phyloP scores from a whole-genome alignment of 2,329 filamentous ascomycete species.

The Monilinia laxa region DNA sequence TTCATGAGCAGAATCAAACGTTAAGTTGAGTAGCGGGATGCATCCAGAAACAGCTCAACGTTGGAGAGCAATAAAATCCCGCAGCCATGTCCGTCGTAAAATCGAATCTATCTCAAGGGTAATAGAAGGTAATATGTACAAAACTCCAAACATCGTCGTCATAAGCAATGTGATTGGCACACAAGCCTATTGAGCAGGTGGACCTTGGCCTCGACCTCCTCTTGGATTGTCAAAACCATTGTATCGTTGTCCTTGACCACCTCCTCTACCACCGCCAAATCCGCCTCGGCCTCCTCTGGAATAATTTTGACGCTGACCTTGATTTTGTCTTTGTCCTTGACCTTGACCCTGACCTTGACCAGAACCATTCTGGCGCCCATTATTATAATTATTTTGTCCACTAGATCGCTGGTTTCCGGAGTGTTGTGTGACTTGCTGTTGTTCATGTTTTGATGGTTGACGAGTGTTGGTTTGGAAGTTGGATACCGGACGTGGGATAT shows the following conservation, averaged over 20 bases:
- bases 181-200: constrained; percentile 36
- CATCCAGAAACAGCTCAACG: constrained; percentile 29
- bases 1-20: constrained; percentile 29
- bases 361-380: constrained; percentile 35
- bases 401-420: constrained; percentile 31
- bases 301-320: constrained; percentile 23
- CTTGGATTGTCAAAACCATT: constrained; percentile 38
- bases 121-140: constrained; percentile 41
- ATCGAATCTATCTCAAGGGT: constrained; percentile 38
- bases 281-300: constrained; percentile 19
- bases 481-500: constrained; percentile 79
- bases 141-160: constrained; percentile 32
- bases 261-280: constrained; percentile 35
- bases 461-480: constrained; percentile 44
- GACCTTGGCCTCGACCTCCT: constrained; percentile 39
- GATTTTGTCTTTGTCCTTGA: constrained; percentile 34
- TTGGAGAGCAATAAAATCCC: constrained; percentile 29
- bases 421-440: constrained; percentile 34
- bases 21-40: constrained; percentile 24
- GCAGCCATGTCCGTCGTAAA: constrained; percentile 26
- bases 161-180: constrained; percentile 19
- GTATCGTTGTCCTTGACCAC: constrained; percentile 34
- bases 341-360: constrained; percentile 35
- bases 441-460: constrained; percentile 35
- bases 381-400: constrained; percentile 31